Evolutionary conservation across 495 filamentous ascomycete genomes (phyloP), one percentile per base, ranked within the genome.

Genomic region (Xylaria bambusicola): DNA sequence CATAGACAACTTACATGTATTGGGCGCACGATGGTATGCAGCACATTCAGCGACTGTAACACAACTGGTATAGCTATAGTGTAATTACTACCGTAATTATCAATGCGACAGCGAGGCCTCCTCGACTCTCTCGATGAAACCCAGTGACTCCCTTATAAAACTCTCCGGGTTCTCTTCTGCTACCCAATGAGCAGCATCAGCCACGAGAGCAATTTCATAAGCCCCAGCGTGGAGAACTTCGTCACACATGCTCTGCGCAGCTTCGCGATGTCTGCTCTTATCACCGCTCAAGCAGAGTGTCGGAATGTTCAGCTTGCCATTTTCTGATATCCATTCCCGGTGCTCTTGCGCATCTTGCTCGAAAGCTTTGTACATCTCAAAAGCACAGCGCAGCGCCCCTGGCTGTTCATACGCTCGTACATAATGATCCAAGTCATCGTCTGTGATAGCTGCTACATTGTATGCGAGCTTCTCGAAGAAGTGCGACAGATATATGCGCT

Each of bases 401-500:
- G 77, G 71, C 54, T 74, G 69, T 6, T 66, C 61, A 57, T 74
- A 80, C 3, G 55, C 58, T 29, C 36, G 54, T 12, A 66, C 65
- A 51, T 81, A 81, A 26, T 69, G 66, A 9, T 74, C 73, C n/a
- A 80, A 23, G 41, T 72, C 70, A 42, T 62, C 68, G 4, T 61
- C 57, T 3, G 67, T 58, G 42, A 80, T 71, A 0, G 70, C 73
- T n/a, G 55, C 66, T n/a, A 61, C 62, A 24, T 78, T 77, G 44
- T 71, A 71, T 9, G 33, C 45, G 10, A 73, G 50, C 48, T 71
- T 73, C 44, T 76, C 70, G 54, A 70, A 79, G 64, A 80, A 80
- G 56, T 79, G 74, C 40, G 75, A 73, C 15, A 80, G 24, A 50
- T 82, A 80, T 26, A 75, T 66, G 12, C 66, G 59, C 57, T 82